Conservation (phyloP, 1,284 basidiomycete species). For the Malassezia equina region DNA sequence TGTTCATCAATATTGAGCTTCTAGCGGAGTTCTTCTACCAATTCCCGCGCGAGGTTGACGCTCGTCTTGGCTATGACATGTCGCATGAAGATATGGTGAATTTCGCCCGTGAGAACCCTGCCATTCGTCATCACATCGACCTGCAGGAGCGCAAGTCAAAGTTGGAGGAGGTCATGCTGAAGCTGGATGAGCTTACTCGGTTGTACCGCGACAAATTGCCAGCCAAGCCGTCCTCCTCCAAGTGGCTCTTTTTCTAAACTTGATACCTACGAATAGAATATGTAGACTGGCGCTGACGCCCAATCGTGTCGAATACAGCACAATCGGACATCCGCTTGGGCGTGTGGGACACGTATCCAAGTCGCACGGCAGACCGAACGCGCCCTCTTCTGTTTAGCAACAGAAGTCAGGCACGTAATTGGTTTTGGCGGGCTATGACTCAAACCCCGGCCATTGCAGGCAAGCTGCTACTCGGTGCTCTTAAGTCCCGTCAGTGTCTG, state of each 20-base stretch:
- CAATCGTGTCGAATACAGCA: neutral
- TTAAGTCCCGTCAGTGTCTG: conserved; percentile 17
- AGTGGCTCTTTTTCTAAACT: conserved; percentile 39
- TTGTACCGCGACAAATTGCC: conserved; percentile 45
- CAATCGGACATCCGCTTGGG: neutral
- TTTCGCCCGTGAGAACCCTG: conserved; percentile 90
- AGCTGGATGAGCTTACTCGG: conserved; percentile 46
- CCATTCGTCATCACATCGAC: conserved; percentile 75
- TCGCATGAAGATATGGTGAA: conserved; percentile 72
- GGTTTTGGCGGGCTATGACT: conserved; percentile 21
- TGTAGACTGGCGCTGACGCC: conserved; percentile 2
- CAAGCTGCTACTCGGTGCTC: conserved; percentile 16
- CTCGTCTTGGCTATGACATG: conserved; percentile 80
- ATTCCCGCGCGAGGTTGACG: conserved; percentile 96
- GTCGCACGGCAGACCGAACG: neutral
- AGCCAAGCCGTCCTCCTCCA: conserved; percentile 9
- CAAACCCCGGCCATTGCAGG: conserved; percentile 18
- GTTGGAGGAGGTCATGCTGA: conserved; percentile 52
- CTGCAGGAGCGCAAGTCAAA: conserved; percentile 94
- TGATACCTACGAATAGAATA: conserved; percentile 1
- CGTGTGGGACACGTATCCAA: conserved; percentile 6
- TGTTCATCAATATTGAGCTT: conserved; percentile 88
- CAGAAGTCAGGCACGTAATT: conserved; percentile 9
- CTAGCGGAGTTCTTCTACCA: conserved; percentile 98
- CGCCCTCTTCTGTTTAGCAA: conserved; percentile 6